A percentile compares a stretch with the other conserved stretches of the same genome.
These are phyloP conservation scores for Penicillium sp. DNA, from an alignment of 2,329 filamentous ascomycete genomes.

Conservation along the genomic window DNA sequence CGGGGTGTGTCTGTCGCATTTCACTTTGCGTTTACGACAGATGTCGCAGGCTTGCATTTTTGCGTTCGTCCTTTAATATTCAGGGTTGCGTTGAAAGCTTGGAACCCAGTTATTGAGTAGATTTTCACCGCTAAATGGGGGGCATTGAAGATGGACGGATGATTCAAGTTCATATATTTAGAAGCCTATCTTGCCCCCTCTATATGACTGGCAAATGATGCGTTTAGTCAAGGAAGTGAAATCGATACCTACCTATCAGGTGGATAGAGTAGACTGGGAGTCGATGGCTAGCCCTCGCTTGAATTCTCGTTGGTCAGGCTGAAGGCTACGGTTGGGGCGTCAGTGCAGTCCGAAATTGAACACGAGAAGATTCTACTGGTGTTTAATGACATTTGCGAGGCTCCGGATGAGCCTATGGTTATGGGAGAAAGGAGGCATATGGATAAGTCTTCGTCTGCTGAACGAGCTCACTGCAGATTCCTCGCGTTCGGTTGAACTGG, in stretches of 20 bases:
- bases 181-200: neutral
- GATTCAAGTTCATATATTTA: neutral
- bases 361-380: neutral
- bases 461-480: no score
- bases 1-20: slow-evolving; percentile 9
- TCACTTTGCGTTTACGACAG: slow-evolving; percentile 16
- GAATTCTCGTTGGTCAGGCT: slow-evolving; percentile 4
- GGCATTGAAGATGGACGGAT: no score
- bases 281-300: neutral
- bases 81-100: neutral
- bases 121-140: neutral
- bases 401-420: neutral
- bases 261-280: neutral
- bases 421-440: no score
- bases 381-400: neutral
- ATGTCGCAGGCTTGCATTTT: slow-evolving; percentile 15
- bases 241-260: neutral
- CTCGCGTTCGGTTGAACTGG: no score
- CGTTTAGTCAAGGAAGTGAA: neutral
- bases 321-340: neutral
- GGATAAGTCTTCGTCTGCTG: no score
- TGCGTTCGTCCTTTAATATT: neutral
- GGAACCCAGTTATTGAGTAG: neutral
- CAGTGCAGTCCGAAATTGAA: neutral
- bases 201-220: neutral